phyloP scores from a whole-genome alignment of 345 rosid species.

The Fremontodendron californicum region DNA sequence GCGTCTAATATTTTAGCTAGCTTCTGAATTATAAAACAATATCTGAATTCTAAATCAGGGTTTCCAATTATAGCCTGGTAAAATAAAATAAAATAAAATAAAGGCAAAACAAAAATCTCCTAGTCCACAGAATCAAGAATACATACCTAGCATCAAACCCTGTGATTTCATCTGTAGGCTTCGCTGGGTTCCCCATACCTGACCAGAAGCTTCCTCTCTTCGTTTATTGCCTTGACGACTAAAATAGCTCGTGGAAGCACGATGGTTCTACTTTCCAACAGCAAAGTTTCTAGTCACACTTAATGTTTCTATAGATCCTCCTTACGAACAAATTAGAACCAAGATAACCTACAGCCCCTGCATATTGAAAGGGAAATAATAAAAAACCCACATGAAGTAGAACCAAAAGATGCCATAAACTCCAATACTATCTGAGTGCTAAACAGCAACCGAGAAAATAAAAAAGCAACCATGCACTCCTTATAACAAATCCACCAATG shows the following conservation, averaged over 20 bases:
- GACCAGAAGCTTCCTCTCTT: slow-evolving; percentile 31
- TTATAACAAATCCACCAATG: background rate
- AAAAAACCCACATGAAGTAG: background rate
- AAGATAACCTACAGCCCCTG: slow-evolving; percentile 91
- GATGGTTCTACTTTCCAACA: slow-evolving; percentile 7
- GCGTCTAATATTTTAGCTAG: slow-evolving; percentile 24
- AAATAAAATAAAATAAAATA: background rate
- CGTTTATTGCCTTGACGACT: slow-evolving; percentile 25
- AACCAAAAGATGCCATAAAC: background rate
- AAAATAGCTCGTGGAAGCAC: slow-evolving; percentile 28
- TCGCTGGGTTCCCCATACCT: slow-evolving; percentile 9
- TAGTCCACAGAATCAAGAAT: slow-evolving; percentile 27
- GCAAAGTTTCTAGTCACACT: slow-evolving; percentile 60
- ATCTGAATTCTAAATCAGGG: slow-evolving; percentile 47
- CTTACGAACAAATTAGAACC: slow-evolving; percentile 88
- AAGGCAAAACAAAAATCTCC: slow-evolving; percentile 26
- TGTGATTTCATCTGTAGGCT: slow-evolving; percentile 19
- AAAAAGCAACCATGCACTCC: background rate
- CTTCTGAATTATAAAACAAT: slow-evolving; percentile 36
- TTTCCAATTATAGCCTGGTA: slow-evolving; percentile 45
- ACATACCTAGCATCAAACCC: slow-evolving; percentile 28
- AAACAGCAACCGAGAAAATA: background rate
- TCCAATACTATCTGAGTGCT: background rate
- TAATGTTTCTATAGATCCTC: slow-evolving; percentile 95
- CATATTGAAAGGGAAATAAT: slow-evolving; percentile 1